Conservation (phyloP, 2,329 filamentous ascomycete genomes). For the Graphilbum sp. region DNA sequence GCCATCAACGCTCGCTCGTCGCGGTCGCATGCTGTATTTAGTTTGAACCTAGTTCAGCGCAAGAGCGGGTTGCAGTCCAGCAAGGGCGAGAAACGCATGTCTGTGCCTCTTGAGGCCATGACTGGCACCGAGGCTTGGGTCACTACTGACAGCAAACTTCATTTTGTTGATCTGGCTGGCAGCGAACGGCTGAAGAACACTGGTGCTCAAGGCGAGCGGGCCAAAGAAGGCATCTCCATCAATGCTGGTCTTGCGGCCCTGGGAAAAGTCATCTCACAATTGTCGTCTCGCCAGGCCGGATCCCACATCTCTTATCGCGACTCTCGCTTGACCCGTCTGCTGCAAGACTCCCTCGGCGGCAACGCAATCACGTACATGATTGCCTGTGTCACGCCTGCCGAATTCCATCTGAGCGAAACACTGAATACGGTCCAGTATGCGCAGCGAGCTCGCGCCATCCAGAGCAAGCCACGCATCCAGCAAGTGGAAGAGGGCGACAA, state of each 20-base stretch:
- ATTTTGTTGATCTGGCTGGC: conserved; percentile 94
- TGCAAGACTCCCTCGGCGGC: conserved; percentile 91
- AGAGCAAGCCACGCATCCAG: conserved; percentile 94
- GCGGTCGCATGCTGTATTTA: conserved; percentile 93
- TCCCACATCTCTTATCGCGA: conserved; percentile 95
- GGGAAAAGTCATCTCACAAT: conserved; percentile 94
- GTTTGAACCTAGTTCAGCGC: conserved; percentile 79
- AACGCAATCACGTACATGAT: conserved; percentile 99
- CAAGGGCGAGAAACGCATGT: conserved; percentile 65
- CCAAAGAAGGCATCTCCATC: conserved; percentile 94
- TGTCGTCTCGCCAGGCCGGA: conserved; percentile 75
- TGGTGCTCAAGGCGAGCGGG: conserved; percentile 82
- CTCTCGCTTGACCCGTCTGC: conserved; percentile 84
- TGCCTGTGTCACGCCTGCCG: conserved; percentile 89
- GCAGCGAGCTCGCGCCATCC: conserved; percentile 86
- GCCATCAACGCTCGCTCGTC: conserved; percentile 97
- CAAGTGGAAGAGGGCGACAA: conserved; percentile 88
- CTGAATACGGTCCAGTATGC: conserved; percentile 96
- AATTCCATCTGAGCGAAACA: conserved; percentile 95
- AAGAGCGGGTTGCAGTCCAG: conserved; percentile 40
- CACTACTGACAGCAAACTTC: conserved; percentile 92
- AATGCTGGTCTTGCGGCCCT: conserved; percentile 89
- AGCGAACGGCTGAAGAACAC: conserved; percentile 97
- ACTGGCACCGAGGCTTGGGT: conserved; percentile 52
- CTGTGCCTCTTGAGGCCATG: conserved; percentile 70